Base-by-base conservation (phyloP, 768 basidiomycete species). In the Phanerochaete sordida region DNA sequence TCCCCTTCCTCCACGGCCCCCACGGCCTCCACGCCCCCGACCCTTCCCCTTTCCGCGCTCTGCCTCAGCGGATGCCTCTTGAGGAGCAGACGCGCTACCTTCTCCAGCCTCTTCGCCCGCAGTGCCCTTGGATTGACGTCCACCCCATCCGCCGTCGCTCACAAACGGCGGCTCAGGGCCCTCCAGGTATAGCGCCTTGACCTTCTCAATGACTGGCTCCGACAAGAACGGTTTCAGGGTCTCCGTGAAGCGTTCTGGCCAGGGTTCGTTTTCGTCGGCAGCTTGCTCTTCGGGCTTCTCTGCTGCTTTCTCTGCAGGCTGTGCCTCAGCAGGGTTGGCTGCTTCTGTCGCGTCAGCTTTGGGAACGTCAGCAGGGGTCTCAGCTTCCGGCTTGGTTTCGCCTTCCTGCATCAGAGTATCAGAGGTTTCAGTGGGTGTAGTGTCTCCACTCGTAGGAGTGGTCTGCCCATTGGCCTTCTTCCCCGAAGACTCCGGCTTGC, bases 131-230 rank as follows among this genome's bases (percentile, higher is more conserved):
- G 75, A 59, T 30, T 72, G 69, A 57, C 84, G 81, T 39, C 79
- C 78, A 26, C 74, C 84, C 91, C 91, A 95, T 11, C 93, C 93
- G 57, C 72, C 76, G 73, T 95, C 91, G 62, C 84, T 85, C 44
- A 83, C 77, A 60, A 85, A 79, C 0, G 91, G 90, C 35, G 90
- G 87, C 60, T 88, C 86, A 5, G 86, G 85, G 1, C 95, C 95
- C 74, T 96, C 88, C 21, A 93, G 75, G 61, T 81, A 90, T 72
- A 97, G 84, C 43, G 80, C 75, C 70, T 88, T 93, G 39, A 98
- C 72, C 37, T 84, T 76, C 26, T 72, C 67, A 31, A 94, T 81
- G 5, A 79, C 79, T 21, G 80, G 78, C 56, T 80, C 77, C 3
- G 89, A 81, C 27, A 97, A 78, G 74, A 86, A 90, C 0, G 84